Percentiles rank a stretch among this genome's conserved stretches.
Conservation (phyloP, 176 grass and related monocot species). For the Triticum monococcum region DNA sequence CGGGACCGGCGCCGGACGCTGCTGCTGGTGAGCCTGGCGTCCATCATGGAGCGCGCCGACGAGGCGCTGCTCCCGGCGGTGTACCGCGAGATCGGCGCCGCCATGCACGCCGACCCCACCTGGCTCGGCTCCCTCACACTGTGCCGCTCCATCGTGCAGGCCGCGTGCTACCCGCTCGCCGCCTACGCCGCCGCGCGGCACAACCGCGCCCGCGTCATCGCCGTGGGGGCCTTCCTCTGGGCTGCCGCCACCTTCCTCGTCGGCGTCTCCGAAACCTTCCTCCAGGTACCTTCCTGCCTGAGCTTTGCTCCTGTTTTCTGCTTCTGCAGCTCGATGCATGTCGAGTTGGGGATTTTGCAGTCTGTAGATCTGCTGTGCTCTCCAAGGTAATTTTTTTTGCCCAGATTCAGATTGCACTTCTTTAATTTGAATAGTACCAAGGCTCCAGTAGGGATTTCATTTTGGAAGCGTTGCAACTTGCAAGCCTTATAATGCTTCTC, state of each 20-base stretch:
- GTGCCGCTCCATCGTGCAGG: constrained; percentile 79
- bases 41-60: constrained; percentile 91
- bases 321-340: neutral
- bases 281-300: constrained; percentile 43
- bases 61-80: constrained; percentile 85
- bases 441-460: neutral
- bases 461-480: no score
- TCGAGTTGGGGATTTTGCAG: neutral
- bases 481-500: neutral
- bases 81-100: constrained; percentile 81
- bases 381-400: no score
- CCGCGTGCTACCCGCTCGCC: constrained; percentile 75
- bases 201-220: constrained; percentile 74
- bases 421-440: neutral
- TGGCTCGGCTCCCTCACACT: constrained; percentile 76
- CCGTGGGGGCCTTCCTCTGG: constrained; percentile 84
- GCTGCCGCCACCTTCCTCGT: constrained; percentile 82
- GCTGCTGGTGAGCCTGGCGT: constrained; percentile 75
- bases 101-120: constrained; percentile 63
- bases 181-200: constrained; percentile 67
- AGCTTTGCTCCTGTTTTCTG: neutral
- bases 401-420: neutral
- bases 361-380: constrained; percentile 5
- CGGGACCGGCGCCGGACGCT: constrained; percentile 52
- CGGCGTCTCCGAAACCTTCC: constrained; percentile 67